Evolutionary conservation across 768 basidiomycete genomes (phyloP).

Genomic region (Suillus fuscotomentosus): DNA sequence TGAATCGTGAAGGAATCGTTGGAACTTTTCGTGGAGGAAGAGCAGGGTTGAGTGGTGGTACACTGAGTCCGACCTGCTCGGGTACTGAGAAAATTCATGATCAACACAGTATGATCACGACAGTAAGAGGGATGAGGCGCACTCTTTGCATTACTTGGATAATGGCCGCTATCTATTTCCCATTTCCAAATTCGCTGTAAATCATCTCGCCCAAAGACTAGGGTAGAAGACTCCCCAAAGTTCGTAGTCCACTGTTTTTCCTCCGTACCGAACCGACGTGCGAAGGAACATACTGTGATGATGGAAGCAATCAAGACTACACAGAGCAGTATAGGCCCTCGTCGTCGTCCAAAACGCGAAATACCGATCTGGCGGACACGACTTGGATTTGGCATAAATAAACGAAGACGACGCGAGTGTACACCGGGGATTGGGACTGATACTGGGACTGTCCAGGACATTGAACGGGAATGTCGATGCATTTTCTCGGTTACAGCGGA

Average conservation of each 20-base stretch:
- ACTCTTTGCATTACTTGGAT: conserved; percentile 82
- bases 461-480: conserved; percentile 41
- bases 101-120: conserved; percentile 4
- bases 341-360: conserved; percentile 56
- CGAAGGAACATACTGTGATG: conserved; percentile 59
- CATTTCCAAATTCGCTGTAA: conserved; percentile 91
- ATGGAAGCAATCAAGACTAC: conserved; percentile 44
- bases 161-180: conserved; percentile 93
- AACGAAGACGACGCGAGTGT: conserved; percentile 50
- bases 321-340: conserved; percentile 53
- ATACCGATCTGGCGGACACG: conserved; percentile 57
- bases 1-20: conserved; percentile 47
- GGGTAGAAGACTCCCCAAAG: conserved; percentile 62
- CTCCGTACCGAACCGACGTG: conserved; percentile 58
- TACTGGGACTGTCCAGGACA: conserved; percentile 60
- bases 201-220: conserved; percentile 76
- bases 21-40: conserved; percentile 55
- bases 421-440: conserved; percentile 61
- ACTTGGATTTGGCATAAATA: conserved; percentile 60
- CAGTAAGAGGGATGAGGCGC: conserved; percentile 31
- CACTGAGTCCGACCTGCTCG: conserved; percentile 57
- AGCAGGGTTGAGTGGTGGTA: conserved; percentile 67
- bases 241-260: conserved; percentile 64
- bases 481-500: conserved; percentile 69
- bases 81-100: conserved; percentile 51